These are phyloP conservation scores for Aspergillus melleus DNA, from an alignment of 2,329 filamentous ascomycete species.

Conservation along the genomic window DNA sequence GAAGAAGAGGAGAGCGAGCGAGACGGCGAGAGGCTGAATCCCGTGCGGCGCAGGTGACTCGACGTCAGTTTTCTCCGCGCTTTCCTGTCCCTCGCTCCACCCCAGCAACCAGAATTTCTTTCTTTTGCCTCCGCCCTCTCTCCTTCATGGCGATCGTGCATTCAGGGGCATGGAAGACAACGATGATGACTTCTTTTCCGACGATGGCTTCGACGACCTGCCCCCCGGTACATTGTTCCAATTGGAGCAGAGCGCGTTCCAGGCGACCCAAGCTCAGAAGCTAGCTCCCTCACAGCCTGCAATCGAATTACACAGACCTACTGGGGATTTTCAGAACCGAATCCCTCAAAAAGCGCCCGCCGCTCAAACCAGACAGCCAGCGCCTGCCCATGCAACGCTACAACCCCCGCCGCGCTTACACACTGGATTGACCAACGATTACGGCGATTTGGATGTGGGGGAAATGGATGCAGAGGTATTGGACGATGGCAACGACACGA, in stretches of 20 bases:
- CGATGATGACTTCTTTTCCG: conserved; percentile 50
- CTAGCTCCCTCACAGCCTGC: conserved; percentile 17
- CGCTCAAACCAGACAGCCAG: conserved; percentile 2
- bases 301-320: background rate
- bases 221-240: conserved; percentile 44
- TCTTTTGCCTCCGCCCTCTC: background rate
- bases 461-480: conserved; percentile 46
- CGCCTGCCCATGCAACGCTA: conserved; percentile 18
- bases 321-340: conserved; percentile 1
- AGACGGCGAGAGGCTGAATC: conserved; percentile 9
- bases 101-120: background rate
- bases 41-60: conserved; percentile 15
- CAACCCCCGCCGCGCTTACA: conserved; percentile 32
- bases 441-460: conserved; percentile 44
- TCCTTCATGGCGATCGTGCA: conserved; percentile 31
- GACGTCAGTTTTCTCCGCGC: conserved; percentile 6
- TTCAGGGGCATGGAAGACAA: conserved; percentile 47
- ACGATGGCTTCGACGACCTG: conserved; percentile 48
- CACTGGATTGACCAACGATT: conserved; percentile 40
- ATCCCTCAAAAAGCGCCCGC: conserved; percentile 5
- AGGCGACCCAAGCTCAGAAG: conserved; percentile 42
- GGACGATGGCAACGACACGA: conserved; percentile 31
- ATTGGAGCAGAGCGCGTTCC: conserved; percentile 48
- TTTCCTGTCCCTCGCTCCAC: conserved; percentile 3
- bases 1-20: conserved; percentile 3